Evolutionary conservation across 495 filamentous ascomycete genomes (phyloP), one percentile per base, ranked within the genome.

Genomic region (Clavariopsis aquatica): DNA sequence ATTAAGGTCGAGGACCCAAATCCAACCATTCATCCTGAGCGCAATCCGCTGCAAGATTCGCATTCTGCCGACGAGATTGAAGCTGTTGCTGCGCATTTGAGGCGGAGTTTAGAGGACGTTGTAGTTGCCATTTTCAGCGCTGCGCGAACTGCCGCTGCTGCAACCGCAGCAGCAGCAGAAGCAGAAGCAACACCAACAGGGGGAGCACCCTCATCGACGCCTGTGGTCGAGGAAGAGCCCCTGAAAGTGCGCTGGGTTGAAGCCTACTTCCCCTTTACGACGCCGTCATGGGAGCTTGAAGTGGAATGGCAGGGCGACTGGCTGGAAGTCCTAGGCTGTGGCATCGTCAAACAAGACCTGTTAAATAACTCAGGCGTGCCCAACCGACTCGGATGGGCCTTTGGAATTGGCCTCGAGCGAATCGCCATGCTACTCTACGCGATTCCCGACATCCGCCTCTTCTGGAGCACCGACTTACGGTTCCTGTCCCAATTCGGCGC

Each of bases 361-460:
- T 82, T 90, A 53, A 83, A 81, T 73, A 85, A 90, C 61, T 92
- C 93, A 1, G 88, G 86, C 49, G 86, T 89, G 19, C 86, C 90
- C 6, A 74, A 83, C 29, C 84, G 91, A 65, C 69, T 96, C 17
- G 93, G 95, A 12, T 98, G 94, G 95, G 95, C 94, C 8, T 98
- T 97, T 71, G 95, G 94, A 24, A 79, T 97, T 15, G 94, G 94
- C 10, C 81, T 98, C 23, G 94, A 98, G 72, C 83, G 94, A 56
- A 89, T 98, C 56, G 92, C 94, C 47, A 98, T 98, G 95, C 81
- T 98, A 27, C 82, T 98, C 5, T 98, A 96, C 77, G 87, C 88
- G 49, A 95, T 98, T 52, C 91, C 93, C 0, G 94, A 98, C 69
- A 98, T 98, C 66, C 86, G 94, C n/a, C 85, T 98, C 9, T 98